These are phyloP conservation scores for Trichoderma atroviride DNA, from an alignment of 2,329 filamentous ascomycete genomes.

Conservation along the genomic window DNA sequence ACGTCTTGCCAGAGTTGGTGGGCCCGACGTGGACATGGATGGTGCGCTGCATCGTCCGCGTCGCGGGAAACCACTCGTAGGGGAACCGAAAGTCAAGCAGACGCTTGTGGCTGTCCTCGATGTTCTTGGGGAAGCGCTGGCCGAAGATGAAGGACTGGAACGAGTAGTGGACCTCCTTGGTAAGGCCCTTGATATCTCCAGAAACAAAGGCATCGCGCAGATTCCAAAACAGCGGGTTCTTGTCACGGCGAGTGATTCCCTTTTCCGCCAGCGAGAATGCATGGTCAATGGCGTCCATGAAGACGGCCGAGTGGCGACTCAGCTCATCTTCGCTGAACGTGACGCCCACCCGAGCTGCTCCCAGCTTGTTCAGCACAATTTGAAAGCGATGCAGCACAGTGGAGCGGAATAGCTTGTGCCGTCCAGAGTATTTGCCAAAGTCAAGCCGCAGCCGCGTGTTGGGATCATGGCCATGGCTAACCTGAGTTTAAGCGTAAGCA, in stretches of 20 bases:
- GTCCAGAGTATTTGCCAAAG: constrained; percentile 32
- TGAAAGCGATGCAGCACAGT: constrained; percentile 44
- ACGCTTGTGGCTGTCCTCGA: constrained; percentile 49
- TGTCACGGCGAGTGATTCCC: constrained; percentile 42
- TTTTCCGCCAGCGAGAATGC: constrained; percentile 50
- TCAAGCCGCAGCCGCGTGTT: constrained; percentile 38
- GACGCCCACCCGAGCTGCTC: constrained; percentile 32
- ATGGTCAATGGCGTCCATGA: constrained; percentile 49
- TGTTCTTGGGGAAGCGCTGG: constrained; percentile 56
- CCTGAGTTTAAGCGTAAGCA: constrained; percentile 30
- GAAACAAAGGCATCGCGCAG: constrained; percentile 63
- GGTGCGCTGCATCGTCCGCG: constrained; percentile 76
- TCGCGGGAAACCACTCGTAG: constrained; percentile 87
- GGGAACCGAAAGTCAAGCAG: constrained; percentile 87
- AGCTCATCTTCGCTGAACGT: constrained; percentile 45
- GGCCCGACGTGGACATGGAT: constrained; percentile 94
- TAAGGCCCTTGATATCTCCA: constrained; percentile 54
- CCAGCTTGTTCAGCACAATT: constrained; percentile 37
- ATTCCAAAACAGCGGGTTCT: constrained; percentile 60
- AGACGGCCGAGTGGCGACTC: constrained; percentile 48
- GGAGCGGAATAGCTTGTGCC: constrained; percentile 40
- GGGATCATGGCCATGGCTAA: constrained; percentile 42
- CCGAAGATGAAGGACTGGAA: constrained; percentile 69
- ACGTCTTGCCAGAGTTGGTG: constrained; percentile 98
- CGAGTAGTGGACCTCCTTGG: constrained; percentile 63